phyloP scores from a whole-genome alignment of 1,284 basidiomycete genomes.

The Cystobasidiaceae sp. region DNA sequence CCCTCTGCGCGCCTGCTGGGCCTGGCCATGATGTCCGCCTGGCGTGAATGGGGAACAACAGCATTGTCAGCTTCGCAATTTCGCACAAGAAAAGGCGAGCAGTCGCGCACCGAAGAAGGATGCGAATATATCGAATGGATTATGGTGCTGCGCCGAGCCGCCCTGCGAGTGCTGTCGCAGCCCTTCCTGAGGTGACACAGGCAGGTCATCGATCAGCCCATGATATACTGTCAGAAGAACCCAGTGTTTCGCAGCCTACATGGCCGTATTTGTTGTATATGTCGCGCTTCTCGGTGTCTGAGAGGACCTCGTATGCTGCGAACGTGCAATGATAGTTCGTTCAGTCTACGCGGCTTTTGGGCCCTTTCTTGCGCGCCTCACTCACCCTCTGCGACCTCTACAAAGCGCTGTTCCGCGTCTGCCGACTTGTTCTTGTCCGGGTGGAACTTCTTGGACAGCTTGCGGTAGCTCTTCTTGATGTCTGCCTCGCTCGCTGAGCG shows the following conservation, averaged over 20 bases:
- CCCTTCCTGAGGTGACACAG: slow-evolving; percentile 59
- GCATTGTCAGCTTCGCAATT: no score
- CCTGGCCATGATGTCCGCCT: slow-evolving; percentile 45
- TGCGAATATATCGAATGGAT: slow-evolving; percentile 90
- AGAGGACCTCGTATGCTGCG: slow-evolving; percentile 83
- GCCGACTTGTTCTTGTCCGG: slow-evolving; percentile 85
- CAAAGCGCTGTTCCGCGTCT: slow-evolving; percentile 73
- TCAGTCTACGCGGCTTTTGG: no score
- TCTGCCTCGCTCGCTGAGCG: slow-evolving; percentile 75
- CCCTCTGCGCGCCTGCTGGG: slow-evolving; percentile 69
- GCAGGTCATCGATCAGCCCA: slow-evolving; percentile 10
- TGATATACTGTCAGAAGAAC: not conserved
- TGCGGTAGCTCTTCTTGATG: slow-evolving; percentile 81
- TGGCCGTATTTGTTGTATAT: slow-evolving; percentile 63
- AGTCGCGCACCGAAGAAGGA: slow-evolving; percentile 71
- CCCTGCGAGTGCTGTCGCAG: slow-evolving; percentile 71
- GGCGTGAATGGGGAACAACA: no score
- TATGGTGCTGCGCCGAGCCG: slow-evolving; percentile 60
- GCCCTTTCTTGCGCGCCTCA: no score
- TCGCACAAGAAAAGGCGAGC: not conserved
- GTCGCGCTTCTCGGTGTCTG: slow-evolving; percentile 77
- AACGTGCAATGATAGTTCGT: no score
- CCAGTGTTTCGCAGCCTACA: not conserved
- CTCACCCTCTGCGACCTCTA: slow-evolving; percentile 79
- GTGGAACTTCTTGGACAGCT: slow-evolving; percentile 79